Conservation (phyloP, 2,329 filamentous ascomycete genomes). For the Orbilia oligospora region DNA sequence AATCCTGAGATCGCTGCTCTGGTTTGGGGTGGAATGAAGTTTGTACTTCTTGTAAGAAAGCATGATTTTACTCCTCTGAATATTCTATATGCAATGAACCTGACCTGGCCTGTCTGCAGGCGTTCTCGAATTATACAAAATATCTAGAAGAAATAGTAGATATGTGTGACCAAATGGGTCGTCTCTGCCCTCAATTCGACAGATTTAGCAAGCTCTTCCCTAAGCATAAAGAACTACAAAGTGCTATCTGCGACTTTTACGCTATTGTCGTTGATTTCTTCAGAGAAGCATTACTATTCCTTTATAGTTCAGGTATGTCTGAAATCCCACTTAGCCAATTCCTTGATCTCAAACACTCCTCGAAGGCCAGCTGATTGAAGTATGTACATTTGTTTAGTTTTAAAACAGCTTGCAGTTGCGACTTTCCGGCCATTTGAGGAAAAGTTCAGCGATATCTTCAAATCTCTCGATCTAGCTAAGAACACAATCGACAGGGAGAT, state of each 20-base stretch:
- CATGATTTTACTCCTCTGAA: neutral
- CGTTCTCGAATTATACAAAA: constrained; percentile 42
- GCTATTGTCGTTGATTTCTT: constrained; percentile 67
- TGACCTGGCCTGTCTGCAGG: constrained; percentile 10
- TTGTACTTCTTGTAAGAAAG: constrained; percentile 66
- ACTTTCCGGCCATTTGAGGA: constrained; percentile 65
- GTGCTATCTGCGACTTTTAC: constrained; percentile 66
- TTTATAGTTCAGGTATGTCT: constrained; percentile 64
- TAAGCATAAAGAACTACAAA: constrained; percentile 65
- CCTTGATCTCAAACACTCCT: neutral
- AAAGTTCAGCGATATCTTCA: constrained; percentile 64
- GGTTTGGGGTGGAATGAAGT: constrained; percentile 68
- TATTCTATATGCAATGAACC: neutral
- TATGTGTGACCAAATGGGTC: constrained; percentile 53
- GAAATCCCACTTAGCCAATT: constrained; percentile 32
- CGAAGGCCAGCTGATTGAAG: neutral
- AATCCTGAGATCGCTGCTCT: constrained; percentile 67
- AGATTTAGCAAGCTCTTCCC: constrained; percentile 65
- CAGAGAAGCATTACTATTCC: constrained; percentile 64
- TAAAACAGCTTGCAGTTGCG: constrained; percentile 61
- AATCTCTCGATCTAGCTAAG: constrained; percentile 61
- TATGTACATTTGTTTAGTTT: neutral
- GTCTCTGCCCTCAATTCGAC: constrained; percentile 50
- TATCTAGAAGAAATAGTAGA: constrained; percentile 42
- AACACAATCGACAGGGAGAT: constrained; percentile 64